Evolutionary conservation across 1,139 yeast genomes (phyloP).

Genomic region (Yamadazyma conglobata): DNA sequence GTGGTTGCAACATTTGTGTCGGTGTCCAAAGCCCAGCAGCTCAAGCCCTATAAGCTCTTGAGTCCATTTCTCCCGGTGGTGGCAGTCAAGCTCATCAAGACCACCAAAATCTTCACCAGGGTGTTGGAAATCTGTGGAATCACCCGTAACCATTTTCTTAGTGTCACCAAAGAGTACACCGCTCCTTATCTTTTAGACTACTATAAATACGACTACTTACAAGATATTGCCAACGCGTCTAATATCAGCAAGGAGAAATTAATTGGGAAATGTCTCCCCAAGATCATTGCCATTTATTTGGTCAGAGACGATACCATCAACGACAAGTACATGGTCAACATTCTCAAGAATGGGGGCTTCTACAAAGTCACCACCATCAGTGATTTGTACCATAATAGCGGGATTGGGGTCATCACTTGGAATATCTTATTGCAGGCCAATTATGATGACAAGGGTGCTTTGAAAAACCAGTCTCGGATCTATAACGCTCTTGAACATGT

Average conservation of each 20-base stretch:
- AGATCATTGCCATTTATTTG: conserved; percentile 40
- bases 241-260: conserved; percentile 31
- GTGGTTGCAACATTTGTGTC: conserved; percentile 56
- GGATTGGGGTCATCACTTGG: conserved; percentile 45
- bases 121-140: conserved; percentile 67
- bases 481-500: conserved; percentile 39
- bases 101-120: conserved; percentile 53
- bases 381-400: conserved; percentile 36
- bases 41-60: conserved; percentile 66
- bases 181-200: conserved; percentile 72
- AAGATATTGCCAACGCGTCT: conserved; percentile 46
- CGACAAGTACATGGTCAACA: conserved; percentile 49
- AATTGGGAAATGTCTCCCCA: conserved; percentile 32
- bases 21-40: conserved; percentile 41
- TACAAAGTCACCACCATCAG: conserved; percentile 31
- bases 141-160: conserved; percentile 56
- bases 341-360: conserved; percentile 54
- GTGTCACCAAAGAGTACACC: conserved; percentile 68
- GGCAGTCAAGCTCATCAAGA: conserved; percentile 63
- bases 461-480: conserved; percentile 32
- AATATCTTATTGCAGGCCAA: conserved; percentile 36
- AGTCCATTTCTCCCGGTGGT: conserved; percentile 78
- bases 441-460: conserved; percentile 25
- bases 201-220: conserved; percentile 59
- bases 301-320: conserved; percentile 40